phyloP scores from a whole-genome alignment of 2,329 filamentous ascomycete genomes.

The Paraphoma sp. region DNA sequence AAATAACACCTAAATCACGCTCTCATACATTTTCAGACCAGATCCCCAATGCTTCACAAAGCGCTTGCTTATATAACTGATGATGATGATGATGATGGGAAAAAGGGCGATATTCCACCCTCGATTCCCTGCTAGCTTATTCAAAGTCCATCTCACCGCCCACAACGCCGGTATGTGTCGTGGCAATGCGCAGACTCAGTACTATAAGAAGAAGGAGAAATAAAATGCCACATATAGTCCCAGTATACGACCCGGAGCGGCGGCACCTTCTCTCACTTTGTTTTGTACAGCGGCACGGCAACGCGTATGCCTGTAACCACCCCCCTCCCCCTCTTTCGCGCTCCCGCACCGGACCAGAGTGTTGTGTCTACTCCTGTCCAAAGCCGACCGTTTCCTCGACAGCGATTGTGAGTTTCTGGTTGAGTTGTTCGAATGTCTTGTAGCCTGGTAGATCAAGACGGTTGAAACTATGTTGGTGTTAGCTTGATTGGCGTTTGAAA shows the following conservation, averaged over 20 bases:
- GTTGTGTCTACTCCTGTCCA: constrained; percentile 77
- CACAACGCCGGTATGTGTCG: neutral
- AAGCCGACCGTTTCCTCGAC: constrained; percentile 99
- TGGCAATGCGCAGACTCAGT: neutral
- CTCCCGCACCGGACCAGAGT: no score
- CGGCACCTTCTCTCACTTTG: neutral
- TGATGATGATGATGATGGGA: neutral
- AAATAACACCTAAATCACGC: no score
- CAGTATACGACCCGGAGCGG: no score
- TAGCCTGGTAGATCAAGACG: constrained; percentile 94
- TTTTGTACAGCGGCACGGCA: neutral
- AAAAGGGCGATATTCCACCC: neutral
- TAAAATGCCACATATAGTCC: neutral
- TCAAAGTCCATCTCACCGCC: neutral
- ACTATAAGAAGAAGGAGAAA: no score
- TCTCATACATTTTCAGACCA: neutral
- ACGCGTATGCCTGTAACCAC: neutral
- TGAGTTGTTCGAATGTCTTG: constrained; percentile 83
- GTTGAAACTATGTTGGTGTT: constrained; percentile 75
- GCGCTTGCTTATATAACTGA: neutral
- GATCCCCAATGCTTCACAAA: neutral
- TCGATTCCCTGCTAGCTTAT: neutral
- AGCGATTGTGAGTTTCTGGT: constrained; percentile 91
- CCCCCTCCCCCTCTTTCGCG: no score
- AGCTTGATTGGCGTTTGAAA: constrained; percentile 1